A percentile compares a stretch with the other conserved stretches of the same genome.
phyloP scores from a whole-genome alignment of 75 land plant genomes.

The Pinus tabuliformis region DNA sequence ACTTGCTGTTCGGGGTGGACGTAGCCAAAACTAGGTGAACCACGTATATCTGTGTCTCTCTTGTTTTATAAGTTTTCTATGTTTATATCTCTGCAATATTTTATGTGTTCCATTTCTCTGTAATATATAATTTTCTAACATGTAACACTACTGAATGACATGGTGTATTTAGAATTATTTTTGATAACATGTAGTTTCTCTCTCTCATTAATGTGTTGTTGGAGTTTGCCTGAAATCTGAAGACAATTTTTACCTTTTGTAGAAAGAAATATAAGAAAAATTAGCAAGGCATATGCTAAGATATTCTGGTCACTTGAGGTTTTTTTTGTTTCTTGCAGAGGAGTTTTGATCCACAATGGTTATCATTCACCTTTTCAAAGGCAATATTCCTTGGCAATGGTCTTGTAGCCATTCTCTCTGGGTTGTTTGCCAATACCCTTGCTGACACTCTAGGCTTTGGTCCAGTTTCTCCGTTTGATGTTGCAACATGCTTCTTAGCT shows the following conservation, averaged over 20 bases:
- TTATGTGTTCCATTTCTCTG: no score
- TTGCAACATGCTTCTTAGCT: conserved; percentile 83
- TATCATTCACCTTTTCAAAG: conserved; percentile 94
- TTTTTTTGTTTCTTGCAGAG: conserved; percentile 52
- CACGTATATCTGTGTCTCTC: no score
- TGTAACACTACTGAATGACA: background rate
- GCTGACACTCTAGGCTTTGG: conserved; percentile 81
- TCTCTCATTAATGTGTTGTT: background rate
- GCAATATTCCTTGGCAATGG: conserved; percentile 97
- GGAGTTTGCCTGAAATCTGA: background rate
- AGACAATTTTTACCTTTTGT: background rate
- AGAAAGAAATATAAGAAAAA: background rate
- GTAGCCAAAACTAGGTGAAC: no score
- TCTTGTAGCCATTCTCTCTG: conserved; percentile 82
- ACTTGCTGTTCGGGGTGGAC: no score
- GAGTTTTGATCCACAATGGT: conserved; percentile 94
- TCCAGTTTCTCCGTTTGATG: conserved; percentile 96
- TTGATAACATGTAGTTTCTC: background rate
- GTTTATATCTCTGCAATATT: no score
- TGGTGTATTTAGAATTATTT: background rate
- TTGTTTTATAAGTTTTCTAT: no score
- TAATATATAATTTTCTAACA: no score
- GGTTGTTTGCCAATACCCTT: conserved; percentile 82
- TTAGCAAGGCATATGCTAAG: background rate
- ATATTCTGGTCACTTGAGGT: background rate